Percentiles rank a stretch among this genome's conserved stretches.
These are phyloP conservation scores for Ligustrum vulgare DNA, from an alignment of 257 asterid species.

Conservation along the genomic window DNA sequence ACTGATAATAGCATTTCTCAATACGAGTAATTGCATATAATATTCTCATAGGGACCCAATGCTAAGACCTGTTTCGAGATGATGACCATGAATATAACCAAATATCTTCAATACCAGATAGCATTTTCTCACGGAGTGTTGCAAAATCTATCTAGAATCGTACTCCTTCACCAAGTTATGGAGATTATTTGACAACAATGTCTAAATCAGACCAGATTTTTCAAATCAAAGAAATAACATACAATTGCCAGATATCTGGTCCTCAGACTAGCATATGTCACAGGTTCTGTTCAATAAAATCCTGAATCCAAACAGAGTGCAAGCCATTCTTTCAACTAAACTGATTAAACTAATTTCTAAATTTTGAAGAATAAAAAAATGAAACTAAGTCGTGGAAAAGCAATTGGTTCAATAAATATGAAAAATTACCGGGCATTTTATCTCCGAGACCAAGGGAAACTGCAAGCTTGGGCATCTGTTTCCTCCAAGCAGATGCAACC, in stretches of 20 bases:
- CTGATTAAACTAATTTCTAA: background rate
- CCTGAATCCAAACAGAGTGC: too few species aligned
- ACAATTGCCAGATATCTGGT: background rate
- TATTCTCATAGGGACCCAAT: background rate
- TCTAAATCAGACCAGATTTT: slow-evolving; percentile 8
- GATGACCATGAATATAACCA: background rate
- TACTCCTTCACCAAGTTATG: background rate
- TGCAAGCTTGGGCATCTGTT: slow-evolving; percentile 98
- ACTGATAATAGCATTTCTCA: background rate
- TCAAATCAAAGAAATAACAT: background rate
- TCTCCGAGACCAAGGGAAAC: slow-evolving; percentile 83
- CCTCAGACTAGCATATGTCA: background rate
- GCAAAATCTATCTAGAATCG: background rate
- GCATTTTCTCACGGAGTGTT: background rate
- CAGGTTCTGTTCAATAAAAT: too few species aligned
- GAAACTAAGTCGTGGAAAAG: background rate
- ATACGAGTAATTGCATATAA: too few species aligned
- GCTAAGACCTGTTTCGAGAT: background rate
- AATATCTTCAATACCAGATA: background rate
- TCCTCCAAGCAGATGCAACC: slow-evolving; percentile 99
- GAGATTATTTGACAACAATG: background rate
- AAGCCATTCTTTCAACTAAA: background rate
- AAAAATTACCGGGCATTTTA: slow-evolving; percentile 87
- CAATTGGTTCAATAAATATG: background rate
- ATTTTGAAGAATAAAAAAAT: background rate